A percentile compares a stretch with the other conserved stretches of the same genome.
Conservation (phyloP, 441 rosid species). For the Adansonia grandidieri region DNA sequence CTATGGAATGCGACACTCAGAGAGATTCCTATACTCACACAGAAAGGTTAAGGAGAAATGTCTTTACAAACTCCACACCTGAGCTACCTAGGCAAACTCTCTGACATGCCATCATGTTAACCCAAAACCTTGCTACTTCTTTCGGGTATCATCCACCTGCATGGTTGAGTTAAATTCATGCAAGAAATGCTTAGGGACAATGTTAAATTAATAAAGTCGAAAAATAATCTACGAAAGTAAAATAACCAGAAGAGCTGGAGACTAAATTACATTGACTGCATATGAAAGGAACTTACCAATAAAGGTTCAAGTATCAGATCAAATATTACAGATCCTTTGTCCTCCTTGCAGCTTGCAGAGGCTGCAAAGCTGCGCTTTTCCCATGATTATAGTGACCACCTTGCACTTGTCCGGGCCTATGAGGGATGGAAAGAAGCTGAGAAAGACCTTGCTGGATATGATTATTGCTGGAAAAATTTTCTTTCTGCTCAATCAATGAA, state of each 20-base stretch:
- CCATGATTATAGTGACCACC: constrained; percentile 77
- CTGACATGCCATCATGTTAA: neutral
- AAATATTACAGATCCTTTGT: constrained; percentile 6
- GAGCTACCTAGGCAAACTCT: neutral
- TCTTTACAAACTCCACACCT: neutral
- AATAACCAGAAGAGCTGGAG: constrained; percentile 6
- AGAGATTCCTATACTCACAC: neutral
- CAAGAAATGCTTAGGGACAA: constrained; percentile 5
- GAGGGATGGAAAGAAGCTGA: constrained; percentile 91
- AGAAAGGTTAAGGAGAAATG: neutral
- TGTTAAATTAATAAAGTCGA: neutral
- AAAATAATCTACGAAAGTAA: neutral
- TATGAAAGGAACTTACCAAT: constrained; percentile 2
- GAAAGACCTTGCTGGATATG: constrained; percentile 63
- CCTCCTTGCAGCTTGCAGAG: constrained; percentile 71
- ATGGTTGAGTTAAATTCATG: neutral
- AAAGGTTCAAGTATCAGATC: constrained; percentile 11
- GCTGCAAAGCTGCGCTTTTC: constrained; percentile 87
- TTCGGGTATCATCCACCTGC: neutral
- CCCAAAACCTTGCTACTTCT: constrained; percentile 10
- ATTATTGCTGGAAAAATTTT: constrained; percentile 91
- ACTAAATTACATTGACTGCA: neutral
- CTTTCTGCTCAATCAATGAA: constrained; percentile 84
- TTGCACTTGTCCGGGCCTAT: constrained; percentile 82
- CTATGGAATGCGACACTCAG: neutral